Percentiles rank a stretch among this genome's conserved stretches.
phyloP scores from a whole-genome alignment of 257 asterid genomes.

The Fraxinus quadrangulata region DNA sequence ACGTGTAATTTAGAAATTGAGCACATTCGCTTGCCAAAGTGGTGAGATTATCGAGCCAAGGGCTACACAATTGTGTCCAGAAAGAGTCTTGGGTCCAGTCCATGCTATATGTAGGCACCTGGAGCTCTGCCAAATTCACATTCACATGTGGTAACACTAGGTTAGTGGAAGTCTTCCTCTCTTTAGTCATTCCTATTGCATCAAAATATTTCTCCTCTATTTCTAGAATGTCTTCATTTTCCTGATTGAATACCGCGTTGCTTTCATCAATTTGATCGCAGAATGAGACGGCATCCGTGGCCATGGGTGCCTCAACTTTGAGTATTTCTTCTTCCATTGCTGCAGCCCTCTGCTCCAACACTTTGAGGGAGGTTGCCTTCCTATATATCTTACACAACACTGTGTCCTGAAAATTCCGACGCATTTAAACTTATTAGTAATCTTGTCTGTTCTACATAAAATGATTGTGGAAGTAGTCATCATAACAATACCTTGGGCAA shows the following conservation, averaged over 20 bases:
- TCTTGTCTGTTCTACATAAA: neutral
- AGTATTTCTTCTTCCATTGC: slow-evolving; percentile 47
- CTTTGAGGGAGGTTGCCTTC: slow-evolving; percentile 66
- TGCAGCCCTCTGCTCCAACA: slow-evolving; percentile 69
- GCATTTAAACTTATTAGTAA: no score
- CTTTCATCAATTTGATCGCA: slow-evolving; percentile 25
- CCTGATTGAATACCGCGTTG: slow-evolving; percentile 26
- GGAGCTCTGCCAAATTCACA: slow-evolving; percentile 43
- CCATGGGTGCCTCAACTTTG: neutral
- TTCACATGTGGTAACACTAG: slow-evolving; percentile 31
- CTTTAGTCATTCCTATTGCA: neutral
- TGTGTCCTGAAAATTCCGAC: slow-evolving; percentile 25
- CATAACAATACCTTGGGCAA: neutral
- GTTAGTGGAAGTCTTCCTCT: slow-evolving; percentile 19
- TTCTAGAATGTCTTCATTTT: slow-evolving; percentile 22
- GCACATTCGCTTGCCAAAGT: slow-evolving; percentile 28
- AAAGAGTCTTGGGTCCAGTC: slow-evolving; percentile 65
- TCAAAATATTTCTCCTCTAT: neutral
- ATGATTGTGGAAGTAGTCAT: neutral
- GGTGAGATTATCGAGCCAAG: slow-evolving; percentile 55
- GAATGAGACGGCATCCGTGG: slow-evolving; percentile 30
- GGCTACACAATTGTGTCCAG: slow-evolving; percentile 60
- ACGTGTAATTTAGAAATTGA: neutral
- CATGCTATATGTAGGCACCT: slow-evolving; percentile 43
- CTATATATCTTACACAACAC: slow-evolving; percentile 70